Conservation (phyloP, 148 eudicot genomes). For the Selenicereus undatus region DNA sequence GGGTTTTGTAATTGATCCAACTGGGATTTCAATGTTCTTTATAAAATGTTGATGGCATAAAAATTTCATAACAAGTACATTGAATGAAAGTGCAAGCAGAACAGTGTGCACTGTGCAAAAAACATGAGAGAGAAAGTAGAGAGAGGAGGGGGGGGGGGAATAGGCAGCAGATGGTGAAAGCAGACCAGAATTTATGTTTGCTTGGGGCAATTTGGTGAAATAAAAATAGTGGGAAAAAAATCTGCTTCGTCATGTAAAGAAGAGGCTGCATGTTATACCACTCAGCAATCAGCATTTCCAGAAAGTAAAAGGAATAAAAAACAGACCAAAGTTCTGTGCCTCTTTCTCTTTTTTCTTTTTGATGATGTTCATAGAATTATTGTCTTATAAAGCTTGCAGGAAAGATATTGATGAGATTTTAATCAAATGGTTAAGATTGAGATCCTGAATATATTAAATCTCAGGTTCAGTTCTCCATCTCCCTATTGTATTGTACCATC, state of each 20-base stretch:
- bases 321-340: not conserved
- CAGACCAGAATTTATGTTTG: slow-evolving; percentile 10
- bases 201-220: slow-evolving; percentile 26
- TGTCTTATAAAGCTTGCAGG: not conserved
- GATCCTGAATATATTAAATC: too few relatives aligned
- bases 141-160: slow-evolving; percentile 11
- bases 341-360: not conserved
- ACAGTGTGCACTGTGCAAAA: not conserved
- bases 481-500: too few relatives aligned
- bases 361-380: not conserved
- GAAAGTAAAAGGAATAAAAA: slow-evolving; percentile 12
- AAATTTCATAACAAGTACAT: not conserved
- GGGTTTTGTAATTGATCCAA: slow-evolving; percentile 25
- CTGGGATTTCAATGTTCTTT: slow-evolving; percentile 21
- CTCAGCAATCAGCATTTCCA: slow-evolving; percentile 8
- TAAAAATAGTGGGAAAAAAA: slow-evolving; percentile 17
- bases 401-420: too few relatives aligned
- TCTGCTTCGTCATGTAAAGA: slow-evolving; percentile 43
- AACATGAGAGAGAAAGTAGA: slow-evolving; percentile 2
- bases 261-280: slow-evolving; percentile 26
- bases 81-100: slow-evolving; percentile 23
- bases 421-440: too few relatives aligned
- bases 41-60: slow-evolving; percentile 7
- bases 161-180: slow-evolving; percentile 34
- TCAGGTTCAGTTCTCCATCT: too few relatives aligned